Base-by-base conservation (phyloP, 2,329 filamentous ascomycete species). In the Apiospora sp. region DNA sequence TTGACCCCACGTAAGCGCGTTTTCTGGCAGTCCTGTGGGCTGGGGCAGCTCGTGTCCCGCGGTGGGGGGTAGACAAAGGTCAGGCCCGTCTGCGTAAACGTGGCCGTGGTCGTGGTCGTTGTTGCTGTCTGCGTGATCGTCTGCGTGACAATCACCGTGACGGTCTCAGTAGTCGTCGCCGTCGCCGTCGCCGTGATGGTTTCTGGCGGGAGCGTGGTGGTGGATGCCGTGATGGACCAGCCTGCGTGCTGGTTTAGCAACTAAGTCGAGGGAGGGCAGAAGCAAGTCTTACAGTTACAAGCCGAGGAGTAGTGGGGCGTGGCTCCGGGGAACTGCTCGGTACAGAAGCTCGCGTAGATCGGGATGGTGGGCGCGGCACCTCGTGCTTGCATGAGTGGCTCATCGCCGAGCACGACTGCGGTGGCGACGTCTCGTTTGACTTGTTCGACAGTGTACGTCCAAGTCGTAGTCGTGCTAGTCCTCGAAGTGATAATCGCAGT, bases 241-340 rank as follows among this genome's bases (percentile, higher is more conserved):
- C 54, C 54, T 61, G 27, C 30, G 14, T 2, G 37, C 8, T 10
- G 37, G 37, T 8, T 41, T 41, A 41, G 37, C 37, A 41, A 41
- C 37, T 10, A 41, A 10, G 37, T 10, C 37, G n/a, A 41, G 3
- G 54, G 14, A 14, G 27, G 27, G 24, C 24, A 48, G 16, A 3
- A n/a, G 19, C 1, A 14, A 12, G 5, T 64, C 19, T 64, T 41
- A 64, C 58, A 64, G 58, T 64, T 64, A 4, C 58, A 64, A 41
- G 58, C 58, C 34, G 58, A 64, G 19, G 58, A 64, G 34, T 64
- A 64, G 10, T 64, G 34, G 3, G 58, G 58, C 30, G 58, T 64
- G 34, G 58, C 30, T 34, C 58, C 58, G 10, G 34, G 34, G 16
- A 41, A 64, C 19, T 10, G 3, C 34, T 64, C 58, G 58, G 58